These are phyloP conservation scores for Capsicum pubescens DNA, from an alignment of 257 asterid genomes.

Conservation along the genomic window DNA sequence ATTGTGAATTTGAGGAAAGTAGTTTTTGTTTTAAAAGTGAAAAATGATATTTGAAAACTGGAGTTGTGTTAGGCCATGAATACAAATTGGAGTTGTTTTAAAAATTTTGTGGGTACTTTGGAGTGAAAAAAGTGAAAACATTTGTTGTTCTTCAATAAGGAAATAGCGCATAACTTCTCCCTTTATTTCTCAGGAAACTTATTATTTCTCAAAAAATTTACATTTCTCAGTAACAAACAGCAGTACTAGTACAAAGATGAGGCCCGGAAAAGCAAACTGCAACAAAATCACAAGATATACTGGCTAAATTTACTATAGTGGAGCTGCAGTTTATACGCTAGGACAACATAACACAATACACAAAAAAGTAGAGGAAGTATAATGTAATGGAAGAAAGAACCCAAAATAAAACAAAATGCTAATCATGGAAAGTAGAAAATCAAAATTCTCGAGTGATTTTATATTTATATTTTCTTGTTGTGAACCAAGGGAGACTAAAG, in stretches of 20 bases:
- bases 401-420: background rate
- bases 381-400: background rate
- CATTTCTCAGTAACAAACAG: background rate
- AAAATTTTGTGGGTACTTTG: too few species aligned
- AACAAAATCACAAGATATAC: background rate
- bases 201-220: background rate
- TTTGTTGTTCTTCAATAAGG: background rate
- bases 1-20: too few species aligned
- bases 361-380: slow-evolving; percentile 7
- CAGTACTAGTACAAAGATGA: background rate
- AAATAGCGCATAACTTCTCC: background rate
- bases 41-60: too few species aligned
- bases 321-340: background rate
- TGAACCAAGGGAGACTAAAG: background rate
- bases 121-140: too few species aligned
- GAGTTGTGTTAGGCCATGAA: too few species aligned
- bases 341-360: background rate
- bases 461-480: background rate
- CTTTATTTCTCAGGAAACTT: background rate
- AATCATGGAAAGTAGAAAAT: background rate
- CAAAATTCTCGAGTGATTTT: background rate
- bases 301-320: background rate
- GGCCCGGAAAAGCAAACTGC: background rate
- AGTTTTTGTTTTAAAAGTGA: too few species aligned
- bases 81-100: too few species aligned